Conservation (phyloP, 306 rosid genomes). For the Glycine tomentella region DNA sequence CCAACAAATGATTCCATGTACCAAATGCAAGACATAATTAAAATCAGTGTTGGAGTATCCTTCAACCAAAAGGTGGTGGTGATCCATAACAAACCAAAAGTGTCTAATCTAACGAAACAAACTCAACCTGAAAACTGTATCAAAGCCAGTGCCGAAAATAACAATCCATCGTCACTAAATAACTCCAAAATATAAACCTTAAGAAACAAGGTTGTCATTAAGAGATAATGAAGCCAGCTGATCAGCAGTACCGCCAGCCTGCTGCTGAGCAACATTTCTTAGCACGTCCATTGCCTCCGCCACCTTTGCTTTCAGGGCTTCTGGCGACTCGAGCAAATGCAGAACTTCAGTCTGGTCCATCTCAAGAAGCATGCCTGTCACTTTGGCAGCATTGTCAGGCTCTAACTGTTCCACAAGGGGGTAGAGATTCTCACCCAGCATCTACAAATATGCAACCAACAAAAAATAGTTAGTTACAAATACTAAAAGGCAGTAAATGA, state of each 20-base stretch:
- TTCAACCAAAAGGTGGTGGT: conserved; percentile 19
- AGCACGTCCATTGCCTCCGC: conserved; percentile 98
- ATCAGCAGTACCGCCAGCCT: conserved; percentile 83
- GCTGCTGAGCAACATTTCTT: conserved; percentile 91
- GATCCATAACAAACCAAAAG: conserved; percentile 36
- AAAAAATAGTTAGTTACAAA: conserved; percentile 19
- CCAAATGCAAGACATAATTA: conserved; percentile 39
- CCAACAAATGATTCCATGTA: conserved; percentile 32
- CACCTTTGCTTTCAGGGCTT: conserved; percentile 94
- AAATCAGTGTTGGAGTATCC: conserved; percentile 36
- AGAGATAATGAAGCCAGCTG: conserved; percentile 85
- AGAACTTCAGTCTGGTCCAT: conserved; percentile 99
- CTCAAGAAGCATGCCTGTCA: conserved; percentile 99
- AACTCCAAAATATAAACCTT: conserved; percentile 43
- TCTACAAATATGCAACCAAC: conserved; percentile 56
- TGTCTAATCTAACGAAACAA: conserved; percentile 48
- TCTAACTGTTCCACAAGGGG: conserved; percentile 98
- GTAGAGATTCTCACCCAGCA: conserved; percentile 98
- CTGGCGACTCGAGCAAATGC: conserved; percentile 98
- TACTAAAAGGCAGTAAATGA: neutral
- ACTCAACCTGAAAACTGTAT: conserved; percentile 51
- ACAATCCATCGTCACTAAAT: conserved; percentile 30
- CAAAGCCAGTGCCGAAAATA: conserved; percentile 46
- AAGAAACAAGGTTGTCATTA: conserved; percentile 79
- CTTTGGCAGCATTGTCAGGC: conserved; percentile 96